Base-by-base conservation (phyloP, 345 rosid species). In the Arabidopsis suecica region DNA sequence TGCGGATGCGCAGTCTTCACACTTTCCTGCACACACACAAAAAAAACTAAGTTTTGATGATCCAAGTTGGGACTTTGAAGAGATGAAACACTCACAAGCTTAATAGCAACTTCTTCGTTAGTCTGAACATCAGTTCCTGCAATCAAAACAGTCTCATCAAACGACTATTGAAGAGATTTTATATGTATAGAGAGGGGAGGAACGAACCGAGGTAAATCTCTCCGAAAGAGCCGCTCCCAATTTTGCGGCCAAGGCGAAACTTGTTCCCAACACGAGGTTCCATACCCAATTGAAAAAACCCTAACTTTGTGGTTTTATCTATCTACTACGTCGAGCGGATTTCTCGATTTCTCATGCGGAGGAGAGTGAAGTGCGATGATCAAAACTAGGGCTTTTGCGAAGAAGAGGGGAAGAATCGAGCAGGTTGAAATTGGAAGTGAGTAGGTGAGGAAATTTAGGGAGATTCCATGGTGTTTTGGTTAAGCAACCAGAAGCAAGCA, bases 151-250 rank as follows among this genome's bases (percentile, higher is more conserved):
- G 23, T 58, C 20, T 9, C 64, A 34, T 53, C 25, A 59, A 45
- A 49, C 1, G 0, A 57, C 6, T 56, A 33, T 22, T 0, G 11
- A 9, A 3, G 5, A 10, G 44, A 60, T 61, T n/a, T 34, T 16
- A 16, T 16, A 16, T 16, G 20, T 49, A 8, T 9, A 49, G 5
- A 38, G 60, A 9, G 20, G 28, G 40, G 8, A 61, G 47, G 8
- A 61, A 72, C 89, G 38, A 74, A 91, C 98, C 98, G 38, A 87
- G 89, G 78, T 89, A 86, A 86, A 94, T 94, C 90, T 94, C 97
- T 68, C 98, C 98, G 70, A 94, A 94, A 0, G 98, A 93, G 47
- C 98, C 98, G 75, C 97, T 88, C 1, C 98, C 98, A 84, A 94
- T 94, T 89, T 91, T 94, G 58, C 96, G 90, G 36, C 96, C 97